These are phyloP conservation scores for Haplosporangium gracile DNA, from an alignment of 192 early-diverging fungal genomes.

Conservation along the genomic window DNA sequence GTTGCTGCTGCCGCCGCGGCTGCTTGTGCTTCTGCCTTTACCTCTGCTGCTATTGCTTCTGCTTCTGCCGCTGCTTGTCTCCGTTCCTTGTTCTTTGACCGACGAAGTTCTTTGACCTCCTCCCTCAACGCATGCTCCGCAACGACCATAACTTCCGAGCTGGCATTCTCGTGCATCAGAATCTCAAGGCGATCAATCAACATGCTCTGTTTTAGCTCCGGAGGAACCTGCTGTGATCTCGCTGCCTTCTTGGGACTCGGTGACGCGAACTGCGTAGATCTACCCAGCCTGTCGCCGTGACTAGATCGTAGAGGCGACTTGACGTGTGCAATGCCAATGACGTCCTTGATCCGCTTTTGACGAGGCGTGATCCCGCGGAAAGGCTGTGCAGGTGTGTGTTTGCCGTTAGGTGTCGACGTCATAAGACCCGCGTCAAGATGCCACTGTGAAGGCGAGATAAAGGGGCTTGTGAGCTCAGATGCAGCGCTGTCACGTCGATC, in stretches of 20 bases:
- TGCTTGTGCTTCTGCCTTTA: not conserved
- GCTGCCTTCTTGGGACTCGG: constrained; percentile 11
- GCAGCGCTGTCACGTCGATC: constrained; percentile 20
- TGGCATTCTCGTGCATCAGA: constrained; percentile 48
- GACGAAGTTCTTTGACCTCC: constrained; percentile 18
- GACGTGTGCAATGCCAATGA: constrained; percentile 11
- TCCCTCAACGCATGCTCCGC: constrained; percentile 39
- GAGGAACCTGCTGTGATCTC: not conserved
- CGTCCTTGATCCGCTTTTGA: constrained; percentile 22
- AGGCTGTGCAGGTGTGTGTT: not conserved
- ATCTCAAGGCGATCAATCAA: constrained; percentile 35
- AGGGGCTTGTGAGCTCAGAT: constrained; percentile 17
- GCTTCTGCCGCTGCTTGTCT: constrained; percentile 10
- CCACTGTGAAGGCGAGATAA: constrained; percentile 38
- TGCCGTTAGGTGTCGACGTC: constrained; percentile 28
- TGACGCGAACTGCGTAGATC: constrained; percentile 6
- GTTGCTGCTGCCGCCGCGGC: not conserved
- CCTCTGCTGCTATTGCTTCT: not conserved
- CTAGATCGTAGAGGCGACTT: not conserved
- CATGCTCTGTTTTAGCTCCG: constrained; percentile 23
- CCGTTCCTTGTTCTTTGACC: constrained; percentile 39
- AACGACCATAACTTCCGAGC: constrained; percentile 32
- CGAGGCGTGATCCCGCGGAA: constrained; percentile 14
- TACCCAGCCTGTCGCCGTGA: not conserved
- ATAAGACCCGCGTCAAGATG: constrained; percentile 1